Evolutionary conservation across 1,284 basidiomycete genomes (phyloP).

Genomic region (Trametes polyzona): DNA sequence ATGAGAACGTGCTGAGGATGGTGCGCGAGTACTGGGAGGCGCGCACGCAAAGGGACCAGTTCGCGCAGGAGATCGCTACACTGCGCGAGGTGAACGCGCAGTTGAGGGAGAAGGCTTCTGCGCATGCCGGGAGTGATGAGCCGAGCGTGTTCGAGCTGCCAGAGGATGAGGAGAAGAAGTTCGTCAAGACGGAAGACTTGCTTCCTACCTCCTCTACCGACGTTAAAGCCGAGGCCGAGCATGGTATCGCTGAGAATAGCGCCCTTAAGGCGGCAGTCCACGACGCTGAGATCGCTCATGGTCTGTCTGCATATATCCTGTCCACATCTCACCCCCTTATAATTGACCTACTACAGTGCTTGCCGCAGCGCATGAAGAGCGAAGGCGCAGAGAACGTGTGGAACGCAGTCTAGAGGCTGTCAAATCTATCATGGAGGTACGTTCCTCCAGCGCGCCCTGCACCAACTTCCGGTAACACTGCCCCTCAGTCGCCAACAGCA

Average conservation of each 20-base stretch:
- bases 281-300: constrained; percentile 11
- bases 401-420: not conserved
- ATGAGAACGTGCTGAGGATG: constrained; percentile 13
- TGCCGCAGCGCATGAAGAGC: constrained; percentile 3
- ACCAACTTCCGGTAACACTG: not conserved
- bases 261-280: not conserved
- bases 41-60: constrained; percentile 4
- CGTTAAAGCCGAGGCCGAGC: constrained; percentile 16
- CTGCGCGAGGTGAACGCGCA: constrained; percentile 13
- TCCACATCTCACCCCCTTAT: too few species aligned
- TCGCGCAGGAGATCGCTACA: constrained; percentile 4
- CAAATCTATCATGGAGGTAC: constrained; percentile 1
- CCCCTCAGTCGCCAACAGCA: too few species aligned
- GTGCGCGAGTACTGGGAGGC: constrained; percentile 8
- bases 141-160: not conserved
- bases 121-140: not conserved
- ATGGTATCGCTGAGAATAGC: not conserved
- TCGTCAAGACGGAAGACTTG: not conserved
- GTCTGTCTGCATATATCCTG: constrained; percentile 3
- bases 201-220: not conserved
- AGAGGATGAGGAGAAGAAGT: not conserved
- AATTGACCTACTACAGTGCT: not conserved
- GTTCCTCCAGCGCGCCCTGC: not conserved
- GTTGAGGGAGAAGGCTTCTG: constrained; percentile 12
- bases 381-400: constrained; percentile 1